phyloP scores from a whole-genome alignment of 1,284 basidiomycete species.

The Laetiporus sulphureus region DNA sequence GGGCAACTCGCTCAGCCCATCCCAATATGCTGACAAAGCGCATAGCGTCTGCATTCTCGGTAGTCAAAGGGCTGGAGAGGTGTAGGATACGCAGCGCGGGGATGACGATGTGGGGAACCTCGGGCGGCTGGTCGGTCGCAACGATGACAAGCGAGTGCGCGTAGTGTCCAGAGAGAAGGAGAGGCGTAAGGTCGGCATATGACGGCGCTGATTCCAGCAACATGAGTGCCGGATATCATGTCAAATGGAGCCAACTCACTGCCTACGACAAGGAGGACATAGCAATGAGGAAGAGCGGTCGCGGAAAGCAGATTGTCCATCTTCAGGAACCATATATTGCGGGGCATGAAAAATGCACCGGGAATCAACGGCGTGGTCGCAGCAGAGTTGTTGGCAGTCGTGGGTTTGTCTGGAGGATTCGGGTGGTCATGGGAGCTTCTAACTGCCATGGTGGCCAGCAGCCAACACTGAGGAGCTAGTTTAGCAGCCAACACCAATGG shows the following conservation, averaged over 20 bases:
- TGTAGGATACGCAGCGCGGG: constrained; percentile 40
- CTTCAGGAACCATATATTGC: constrained; percentile 26
- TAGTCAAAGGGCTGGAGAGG: constrained; percentile 34
- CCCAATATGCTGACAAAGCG: constrained; percentile 45
- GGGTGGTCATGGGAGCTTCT: too few species aligned
- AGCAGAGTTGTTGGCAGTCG: too few species aligned
- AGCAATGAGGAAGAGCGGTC: constrained; percentile 22
- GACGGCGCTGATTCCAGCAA: constrained; percentile 27
- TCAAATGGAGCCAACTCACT: too few species aligned
- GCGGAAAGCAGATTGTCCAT: constrained; percentile 23
- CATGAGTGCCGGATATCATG: not conserved
- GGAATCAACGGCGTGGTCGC: too few species aligned
- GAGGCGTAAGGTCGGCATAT: constrained; percentile 33
- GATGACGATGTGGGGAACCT: constrained; percentile 25
- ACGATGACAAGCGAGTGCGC: constrained; percentile 40
- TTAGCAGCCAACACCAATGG: too few species aligned
- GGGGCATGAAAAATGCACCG: not conserved
- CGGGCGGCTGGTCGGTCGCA: constrained; percentile 39
- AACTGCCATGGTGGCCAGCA: too few species aligned
- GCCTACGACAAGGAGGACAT: constrained; percentile 46
- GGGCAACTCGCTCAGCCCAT: constrained; percentile 44
- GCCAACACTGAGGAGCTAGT: too few species aligned
- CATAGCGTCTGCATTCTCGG: constrained; percentile 41
- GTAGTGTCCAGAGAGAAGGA: constrained; percentile 40
- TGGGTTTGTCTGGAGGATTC: too few species aligned